Percentiles rank a stretch among this genome's conserved stretches.
phyloP scores from a whole-genome alignment of 2,329 filamentous ascomycete species.

The Dactylonectria macrodidyma region DNA sequence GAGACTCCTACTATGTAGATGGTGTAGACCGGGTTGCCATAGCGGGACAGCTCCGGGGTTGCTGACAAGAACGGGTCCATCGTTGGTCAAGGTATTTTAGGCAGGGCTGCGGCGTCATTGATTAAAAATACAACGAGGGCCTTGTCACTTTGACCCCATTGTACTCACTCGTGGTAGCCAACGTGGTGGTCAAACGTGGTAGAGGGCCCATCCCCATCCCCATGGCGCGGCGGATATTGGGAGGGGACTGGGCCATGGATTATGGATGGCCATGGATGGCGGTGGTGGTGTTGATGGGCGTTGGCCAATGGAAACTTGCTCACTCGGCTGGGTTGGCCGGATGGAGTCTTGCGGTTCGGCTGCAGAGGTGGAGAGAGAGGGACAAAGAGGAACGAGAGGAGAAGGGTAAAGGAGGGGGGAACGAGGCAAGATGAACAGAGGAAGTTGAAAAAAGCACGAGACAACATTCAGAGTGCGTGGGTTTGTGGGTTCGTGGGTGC shows the following conservation, averaged over 20 bases:
- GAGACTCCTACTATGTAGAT: too few relatives aligned
- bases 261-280: conserved; percentile 26
- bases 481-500: neutral
- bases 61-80: conserved; percentile 2
- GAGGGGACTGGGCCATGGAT: conserved; percentile 27
- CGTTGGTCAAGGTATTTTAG: conserved; percentile 1
- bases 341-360: conserved; percentile 38
- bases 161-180: neutral
- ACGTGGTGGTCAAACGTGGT: neutral
- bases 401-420: neutral
- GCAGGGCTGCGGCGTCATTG: neutral
- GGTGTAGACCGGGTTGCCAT: neutral
- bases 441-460: neutral
- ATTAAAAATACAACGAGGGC: neutral
- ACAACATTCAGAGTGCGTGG: neutral
- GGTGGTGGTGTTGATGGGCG: conserved; percentile 43
- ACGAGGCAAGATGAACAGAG: conserved; percentile 8
- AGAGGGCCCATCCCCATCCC: conserved; percentile 23
- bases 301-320: conserved; percentile 65
- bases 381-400: conserved; percentile 22
- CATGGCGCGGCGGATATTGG: conserved; percentile 19
- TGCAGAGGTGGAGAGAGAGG: conserved; percentile 28
- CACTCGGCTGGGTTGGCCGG: conserved; percentile 50
- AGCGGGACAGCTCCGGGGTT: neutral
- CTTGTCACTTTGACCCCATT: conserved; percentile 16